phyloP scores from a whole-genome alignment of 805 yeast species.

The Kazachstania martiniae region DNA sequence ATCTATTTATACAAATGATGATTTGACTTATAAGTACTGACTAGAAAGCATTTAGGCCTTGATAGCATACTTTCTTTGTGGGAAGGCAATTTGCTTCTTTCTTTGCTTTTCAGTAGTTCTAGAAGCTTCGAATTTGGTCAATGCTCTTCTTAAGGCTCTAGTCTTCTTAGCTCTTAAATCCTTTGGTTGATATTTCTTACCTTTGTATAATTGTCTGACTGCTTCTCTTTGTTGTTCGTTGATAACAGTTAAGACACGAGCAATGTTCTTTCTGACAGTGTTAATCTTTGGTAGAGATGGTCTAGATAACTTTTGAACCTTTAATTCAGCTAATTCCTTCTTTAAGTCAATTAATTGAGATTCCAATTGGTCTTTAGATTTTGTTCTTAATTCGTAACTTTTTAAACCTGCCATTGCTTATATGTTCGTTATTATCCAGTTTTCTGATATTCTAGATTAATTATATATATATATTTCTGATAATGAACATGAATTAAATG shows the following conservation, averaged over 20 bases:
- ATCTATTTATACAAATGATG: no score
- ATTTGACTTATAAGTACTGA: no score
- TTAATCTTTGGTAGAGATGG: constrained; percentile 93
- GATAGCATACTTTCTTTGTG: constrained; percentile 96
- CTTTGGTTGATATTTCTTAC: constrained; percentile 94
- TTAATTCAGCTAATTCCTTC: constrained; percentile 91
- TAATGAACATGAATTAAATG: no score
- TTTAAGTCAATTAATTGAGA: constrained; percentile 89
- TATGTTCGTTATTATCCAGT: constrained; percentile 12
- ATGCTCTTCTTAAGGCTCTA: constrained; percentile 97
- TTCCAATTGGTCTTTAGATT: constrained; percentile 95
- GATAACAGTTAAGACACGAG: constrained; percentile 94
- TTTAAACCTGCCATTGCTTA: constrained; percentile 65
- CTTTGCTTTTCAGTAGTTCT: constrained; percentile 77
- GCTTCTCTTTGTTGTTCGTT: constrained; percentile 93
- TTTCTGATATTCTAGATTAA: no score
- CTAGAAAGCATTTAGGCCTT: constrained; percentile 84
- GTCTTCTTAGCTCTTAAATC: constrained; percentile 99
- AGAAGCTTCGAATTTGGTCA: constrained; percentile 78
- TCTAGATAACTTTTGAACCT: constrained; percentile 88
- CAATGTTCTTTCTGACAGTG: constrained; percentile 97
- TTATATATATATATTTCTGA: no score
- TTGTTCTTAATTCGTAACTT: constrained; percentile 93
- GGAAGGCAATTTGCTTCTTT: constrained; percentile 92
- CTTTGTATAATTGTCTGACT: constrained; percentile 89